These are phyloP conservation scores for Magnolia officinalis DNA, from an alignment of 164 flowering plant genomes.

Conservation along the genomic window DNA sequence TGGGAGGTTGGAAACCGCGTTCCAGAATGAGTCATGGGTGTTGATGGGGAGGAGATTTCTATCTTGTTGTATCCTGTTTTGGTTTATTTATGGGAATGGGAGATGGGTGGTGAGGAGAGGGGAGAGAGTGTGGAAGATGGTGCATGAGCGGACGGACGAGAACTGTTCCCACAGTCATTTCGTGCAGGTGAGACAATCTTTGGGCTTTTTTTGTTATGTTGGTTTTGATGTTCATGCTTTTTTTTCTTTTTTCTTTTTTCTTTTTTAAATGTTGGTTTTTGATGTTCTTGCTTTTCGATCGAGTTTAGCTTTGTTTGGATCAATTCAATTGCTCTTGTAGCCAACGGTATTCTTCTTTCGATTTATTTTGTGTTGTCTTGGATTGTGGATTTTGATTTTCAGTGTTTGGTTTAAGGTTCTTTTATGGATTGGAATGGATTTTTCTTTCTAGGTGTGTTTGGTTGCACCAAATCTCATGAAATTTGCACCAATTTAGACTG, in stretches of 20 bases:
- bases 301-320: neutral
- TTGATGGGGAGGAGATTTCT: slow-evolving; percentile 9
- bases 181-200: slow-evolving; percentile 26
- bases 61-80: neutral
- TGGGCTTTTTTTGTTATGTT: neutral
- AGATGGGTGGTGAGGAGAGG: slow-evolving; percentile 27
- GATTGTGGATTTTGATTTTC: too few species aligned
- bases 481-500: neutral
- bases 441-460: neutral
- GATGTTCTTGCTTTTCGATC: neutral
- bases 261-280: too few species aligned
- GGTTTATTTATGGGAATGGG: slow-evolving; percentile 6
- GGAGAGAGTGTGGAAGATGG: slow-evolving; percentile 23
- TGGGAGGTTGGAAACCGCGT: neutral
- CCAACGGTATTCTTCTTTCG: too few species aligned
- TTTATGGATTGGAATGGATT: neutral
- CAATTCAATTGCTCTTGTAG: too few species aligned
- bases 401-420: too few species aligned
- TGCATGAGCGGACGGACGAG: slow-evolving; percentile 24
- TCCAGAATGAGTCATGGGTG: slow-evolving; percentile 15
- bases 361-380: too few species aligned
- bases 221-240: neutral
- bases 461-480: neutral
- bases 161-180: slow-evolving; percentile 7
- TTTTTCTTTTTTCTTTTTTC: too few species aligned